These are phyloP conservation scores for Bacidia gigantensis DNA, from an alignment of 495 filamentous ascomycete genomes.

Conservation along the genomic window DNA sequence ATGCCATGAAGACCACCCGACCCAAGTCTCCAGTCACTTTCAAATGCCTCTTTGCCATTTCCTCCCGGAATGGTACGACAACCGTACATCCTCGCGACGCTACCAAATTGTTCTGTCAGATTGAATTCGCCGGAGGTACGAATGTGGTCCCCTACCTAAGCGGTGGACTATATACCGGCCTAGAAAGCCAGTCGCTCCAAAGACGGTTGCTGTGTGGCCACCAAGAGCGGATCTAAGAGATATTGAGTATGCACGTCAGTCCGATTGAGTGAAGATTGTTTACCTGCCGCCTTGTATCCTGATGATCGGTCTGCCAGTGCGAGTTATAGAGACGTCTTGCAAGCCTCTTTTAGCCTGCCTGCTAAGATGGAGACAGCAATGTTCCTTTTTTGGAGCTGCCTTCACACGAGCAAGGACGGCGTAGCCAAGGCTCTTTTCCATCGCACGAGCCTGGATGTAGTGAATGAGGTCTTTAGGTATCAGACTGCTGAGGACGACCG, in stretches of 20 bases:
- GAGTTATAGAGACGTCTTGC: constrained; percentile 69
- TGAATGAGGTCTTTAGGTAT: no score
- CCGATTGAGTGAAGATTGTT: constrained; percentile 24
- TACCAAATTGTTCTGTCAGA: constrained; percentile 23
- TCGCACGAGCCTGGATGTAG: no score
- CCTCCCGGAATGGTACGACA: constrained; percentile 85
- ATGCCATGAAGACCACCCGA: constrained; percentile 69
- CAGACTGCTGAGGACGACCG: no score
- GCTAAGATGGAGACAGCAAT: not conserved
- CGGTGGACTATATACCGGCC: constrained; percentile 96
- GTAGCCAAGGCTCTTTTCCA: constrained; percentile 37
- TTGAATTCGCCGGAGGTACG: not conserved
- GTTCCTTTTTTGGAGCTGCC: not conserved
- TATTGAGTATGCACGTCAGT: not conserved
- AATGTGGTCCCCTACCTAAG: constrained; percentile 48
- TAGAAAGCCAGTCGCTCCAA: constrained; percentile 91
- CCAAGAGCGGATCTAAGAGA: constrained; percentile 59
- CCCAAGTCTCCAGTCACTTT: constrained; percentile 92
- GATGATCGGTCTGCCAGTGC: constrained; percentile 77
- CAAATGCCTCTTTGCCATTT: constrained; percentile 93
- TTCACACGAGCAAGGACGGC: constrained; percentile 23
- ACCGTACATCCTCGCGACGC: constrained; percentile 86
- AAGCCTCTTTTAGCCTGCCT: constrained; percentile 26
- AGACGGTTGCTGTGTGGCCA: constrained; percentile 93
- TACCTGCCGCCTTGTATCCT: constrained; percentile 73